Evolutionary conservation across 2,329 filamentous ascomycete genomes (phyloP), one percentile per base, ranked within the genome.

Genomic region (Fusarium mexicanum): DNA sequence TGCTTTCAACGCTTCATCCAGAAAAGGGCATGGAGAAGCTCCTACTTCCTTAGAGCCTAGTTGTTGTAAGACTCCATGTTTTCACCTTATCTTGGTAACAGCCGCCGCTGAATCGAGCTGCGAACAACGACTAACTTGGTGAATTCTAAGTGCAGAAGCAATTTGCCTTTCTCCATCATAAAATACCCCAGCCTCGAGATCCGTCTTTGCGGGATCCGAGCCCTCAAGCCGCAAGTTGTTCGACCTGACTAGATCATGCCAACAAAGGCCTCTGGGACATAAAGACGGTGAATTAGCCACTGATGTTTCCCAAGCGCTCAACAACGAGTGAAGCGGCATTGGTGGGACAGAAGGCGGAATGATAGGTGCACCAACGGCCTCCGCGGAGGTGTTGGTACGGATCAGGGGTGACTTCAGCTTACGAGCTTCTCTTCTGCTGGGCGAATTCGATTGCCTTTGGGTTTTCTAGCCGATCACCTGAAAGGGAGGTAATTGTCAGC

Each of bases 381-480:
- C 9, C 2, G 33, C 13, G 18, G 24, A 8, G 14, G 8, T 29
- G 2, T n/a, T 8, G 26, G 8, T 18, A 5, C 3, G 16, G 8
- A 41, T 18, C 20, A 18, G 24, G 10, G 37, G 37, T 7, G 10
- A 14, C 20, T 31, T 29, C 16, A n/a, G 18, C 20, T 18, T 10
- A n/a, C 5, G 20, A 13, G 57, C 24, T 18, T 24, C 50, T 51
- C 31, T 38, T 29, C 33, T 29, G 33, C 33, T 20, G 18, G 4
- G 31, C 1, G 22, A 1, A 8, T 14, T 35, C 3, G 31, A 22
- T 18, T 10, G 3, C 17, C 2, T 35, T 31, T 20, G 12, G 2
- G 4, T 12, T 4, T 29, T 10, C 20, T 7, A 43, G 10, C 9
- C 14, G 29, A 3, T 6, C 8, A 4, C 17, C 16, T 44, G 2